Evolutionary conservation across 805 yeast species (phyloP), one percentile per base, ranked within the genome.

Genomic region (Schizosaccharomyces japonicus): DNA sequence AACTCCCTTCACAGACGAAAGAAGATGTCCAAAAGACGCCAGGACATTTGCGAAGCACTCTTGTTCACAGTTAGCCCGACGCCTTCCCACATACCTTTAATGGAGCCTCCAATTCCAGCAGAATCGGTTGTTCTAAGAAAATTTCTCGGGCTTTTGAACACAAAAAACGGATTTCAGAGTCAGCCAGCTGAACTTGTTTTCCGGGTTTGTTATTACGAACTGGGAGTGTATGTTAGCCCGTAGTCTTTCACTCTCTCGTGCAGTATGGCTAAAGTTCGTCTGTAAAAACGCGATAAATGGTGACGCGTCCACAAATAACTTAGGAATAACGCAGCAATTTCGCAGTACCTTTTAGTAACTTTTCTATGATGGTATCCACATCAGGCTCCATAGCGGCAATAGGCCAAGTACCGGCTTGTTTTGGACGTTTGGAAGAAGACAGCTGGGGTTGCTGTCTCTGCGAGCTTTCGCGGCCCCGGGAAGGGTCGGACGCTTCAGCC

Each of bases 191-290:
- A 44, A 90, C 96, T 62, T 83, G 95, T 63, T 83, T 85, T 34
- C 98, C 98, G 17, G 98, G 98, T 63, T 95, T 78, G 52, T 94
- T 82, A 53, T 96, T 96, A 65, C 96, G 78, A 48, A 87, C 98
- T 65, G 11, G 10, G 11, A 6, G 17, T 19, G 13, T n/a, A 13
- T 17, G 17, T 36, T 36, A 7, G 42, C 23, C 23, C 13, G 27
- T 6, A 15, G 23, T 6, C n/a, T n/a, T 5, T 3, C 17, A 36
- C 6, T 21, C 17, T 8, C 13, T 17, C 17, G n/a, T 19, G 17
- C 26, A 17, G n/a, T n/a, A n/a, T n/a, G n/a, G n/a, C 10, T 15
- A 3, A 32, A 32, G 36, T 32, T 21, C 28, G 5, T 36, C 13
- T 5, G 11, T 36, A 36, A 25, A 36, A 19, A 36, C n/a, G n/a